Evolutionary conservation across 768 basidiomycete species (phyloP), one percentile per base, ranked within the genome.

Genomic region (Leccinum pellstonianum): DNA sequence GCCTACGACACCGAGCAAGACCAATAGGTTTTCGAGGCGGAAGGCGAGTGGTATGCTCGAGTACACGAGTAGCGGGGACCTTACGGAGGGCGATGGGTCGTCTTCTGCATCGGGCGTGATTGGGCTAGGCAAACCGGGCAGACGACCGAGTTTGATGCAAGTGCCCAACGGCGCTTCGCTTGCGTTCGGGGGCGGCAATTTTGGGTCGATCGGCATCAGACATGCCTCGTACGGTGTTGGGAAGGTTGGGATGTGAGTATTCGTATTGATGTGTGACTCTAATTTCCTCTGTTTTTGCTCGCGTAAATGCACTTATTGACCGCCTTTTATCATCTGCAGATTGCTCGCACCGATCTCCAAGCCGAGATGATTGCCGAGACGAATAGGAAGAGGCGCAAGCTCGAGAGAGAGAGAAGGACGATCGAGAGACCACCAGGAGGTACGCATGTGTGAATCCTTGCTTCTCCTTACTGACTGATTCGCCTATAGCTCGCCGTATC

Each of bases 301-400:
- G 33, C 50, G 38, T 56, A 47, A 38, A 51, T 53, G 7, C 52
- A 63, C 37, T 50, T 55, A 14, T 58, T 63, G 23, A 70, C 15
- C 48, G 6, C 35, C 21, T 33, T 9, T 37, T 58, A 21, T 19
- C 49, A 6, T 46, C 23, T 52, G 27, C 69, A 95, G 93, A 74
- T 87, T 59, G 79, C 89, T 25, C 81, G 90, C 54, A 90, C 93
- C 65, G 86, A 88, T 52, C 75, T 95, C 12, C 90, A 95, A 68
- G 89, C 84, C 2, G 87, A 90, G 14, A 91, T 96, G 86, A 89
- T 95, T 57, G 86, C 95, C 0, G 91, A 95, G 66, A 88, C 90
- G 6, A 95, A 92, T 71, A 80, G 90, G 63, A 96, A 96, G 73
- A 81, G 92, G 59, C 79, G 95, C 49, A 81, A 85, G 52, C 73